A percentile compares a stretch with the other conserved stretches of the same genome.
phyloP scores from a whole-genome alignment of 805 yeast species.

The Sugiyamaella qingdaonensis region DNA sequence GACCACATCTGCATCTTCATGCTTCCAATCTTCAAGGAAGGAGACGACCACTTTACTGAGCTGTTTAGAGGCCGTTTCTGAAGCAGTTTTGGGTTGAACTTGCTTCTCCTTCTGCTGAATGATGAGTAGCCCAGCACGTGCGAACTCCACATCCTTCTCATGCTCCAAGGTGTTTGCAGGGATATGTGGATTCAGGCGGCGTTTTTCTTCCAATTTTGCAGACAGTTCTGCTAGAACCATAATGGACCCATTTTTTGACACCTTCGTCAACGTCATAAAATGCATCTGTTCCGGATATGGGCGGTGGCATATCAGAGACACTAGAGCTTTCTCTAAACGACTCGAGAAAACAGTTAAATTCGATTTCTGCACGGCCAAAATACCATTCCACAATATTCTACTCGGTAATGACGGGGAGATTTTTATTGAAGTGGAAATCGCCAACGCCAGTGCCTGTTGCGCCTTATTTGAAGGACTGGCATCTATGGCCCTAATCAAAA shows the following conservation, averaged over 20 bases:
- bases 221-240: conserved; percentile 19
- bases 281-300: conserved; percentile 32
- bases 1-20: conserved; percentile 8
- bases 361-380: conserved; percentile 17
- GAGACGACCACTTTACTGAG: conserved; percentile 10
- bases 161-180: conserved; percentile 13
- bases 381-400: conserved; percentile 26
- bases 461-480: conserved; percentile 4
- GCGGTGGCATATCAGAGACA: conserved; percentile 19
- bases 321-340: conserved; percentile 11
- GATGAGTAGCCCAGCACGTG: conserved; percentile 27
- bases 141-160: conserved; percentile 27
- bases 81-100: not conserved
- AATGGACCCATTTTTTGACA: conserved; percentile 18
- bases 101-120: conserved; percentile 23
- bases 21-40: conserved; percentile 21
- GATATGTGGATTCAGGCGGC: not conserved
- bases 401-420: conserved; percentile 17
- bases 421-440: not conserved
- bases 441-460: conserved; percentile 3
- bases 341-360: conserved; percentile 1
- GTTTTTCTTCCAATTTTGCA: conserved; percentile 2
- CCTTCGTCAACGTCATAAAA: conserved; percentile 28
- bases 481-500: conserved; percentile 12
- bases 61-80: not conserved